Evolutionary conservation across 768 basidiomycete genomes (phyloP).

Genomic region (Dictyophora rubrovolvata): DNA sequence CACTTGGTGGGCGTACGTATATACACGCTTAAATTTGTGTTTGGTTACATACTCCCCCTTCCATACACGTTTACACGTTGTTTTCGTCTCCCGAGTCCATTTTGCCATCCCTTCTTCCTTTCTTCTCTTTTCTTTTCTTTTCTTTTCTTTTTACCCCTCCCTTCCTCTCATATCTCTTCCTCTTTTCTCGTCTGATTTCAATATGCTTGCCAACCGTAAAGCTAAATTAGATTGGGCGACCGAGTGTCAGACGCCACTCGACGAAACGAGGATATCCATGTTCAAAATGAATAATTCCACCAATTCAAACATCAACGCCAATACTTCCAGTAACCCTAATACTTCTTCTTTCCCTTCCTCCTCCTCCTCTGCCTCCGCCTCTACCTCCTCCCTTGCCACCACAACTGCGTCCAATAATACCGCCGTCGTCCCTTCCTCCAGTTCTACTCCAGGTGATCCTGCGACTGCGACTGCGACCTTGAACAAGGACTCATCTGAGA

Average conservation of each 20-base stretch:
- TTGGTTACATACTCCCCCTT: too few relatives aligned
- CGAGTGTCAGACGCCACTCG: slow-evolving; percentile 8
- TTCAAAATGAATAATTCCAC: not conserved
- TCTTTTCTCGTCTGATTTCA: not conserved
- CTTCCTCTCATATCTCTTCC: not conserved
- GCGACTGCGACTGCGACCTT: not conserved
- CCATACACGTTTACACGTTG: not conserved
- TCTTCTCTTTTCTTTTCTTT: not conserved
- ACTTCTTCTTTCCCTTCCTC: not conserved
- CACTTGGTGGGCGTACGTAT: not conserved
- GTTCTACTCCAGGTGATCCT: not conserved
- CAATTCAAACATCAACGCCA: not conserved
- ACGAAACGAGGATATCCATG: not conserved
- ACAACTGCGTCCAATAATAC: not conserved
- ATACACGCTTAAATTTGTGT: not conserved
- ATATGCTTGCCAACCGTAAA: not conserved
- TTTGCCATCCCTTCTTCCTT: not conserved
- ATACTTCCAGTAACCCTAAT: not conserved
- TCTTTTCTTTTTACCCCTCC: not conserved
- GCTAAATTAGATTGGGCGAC: slow-evolving; percentile 7
- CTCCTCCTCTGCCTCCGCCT: not conserved
- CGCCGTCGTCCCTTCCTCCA: not conserved
- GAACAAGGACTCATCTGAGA: not conserved
- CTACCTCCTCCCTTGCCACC: not conserved
- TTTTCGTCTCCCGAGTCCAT: not conserved